Evolutionary conservation across 805 yeast species (phyloP).

Genomic region (Candida maesae): DNA sequence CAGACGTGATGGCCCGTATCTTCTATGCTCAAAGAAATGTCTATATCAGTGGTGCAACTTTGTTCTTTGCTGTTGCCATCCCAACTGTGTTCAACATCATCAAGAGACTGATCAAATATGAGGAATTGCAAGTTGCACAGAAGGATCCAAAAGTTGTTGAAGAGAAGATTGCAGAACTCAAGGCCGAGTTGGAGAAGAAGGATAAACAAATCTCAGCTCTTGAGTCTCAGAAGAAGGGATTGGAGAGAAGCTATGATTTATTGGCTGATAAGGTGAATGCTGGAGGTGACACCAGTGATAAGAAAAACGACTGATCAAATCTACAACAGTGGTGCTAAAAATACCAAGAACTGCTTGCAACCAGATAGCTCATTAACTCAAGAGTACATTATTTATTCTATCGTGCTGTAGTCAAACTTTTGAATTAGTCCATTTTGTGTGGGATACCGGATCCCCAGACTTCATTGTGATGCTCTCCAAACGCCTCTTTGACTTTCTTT

Average conservation of each 20-base stretch:
- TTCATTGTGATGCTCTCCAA: conserved; percentile 57
- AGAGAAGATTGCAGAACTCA: conserved; percentile 28
- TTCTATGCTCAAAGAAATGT: conserved; percentile 62
- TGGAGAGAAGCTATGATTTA: conserved; percentile 46
- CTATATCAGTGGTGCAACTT: conserved; percentile 59
- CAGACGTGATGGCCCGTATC: conserved; percentile 54
- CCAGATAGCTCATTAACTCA: neutral
- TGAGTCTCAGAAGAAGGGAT: conserved; percentile 47
- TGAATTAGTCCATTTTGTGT: conserved; percentile 12
- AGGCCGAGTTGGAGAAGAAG: conserved; percentile 36
- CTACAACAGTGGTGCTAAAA: too few relatives aligned
- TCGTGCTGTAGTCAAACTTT: neutral
- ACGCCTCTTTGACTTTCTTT: conserved; percentile 40
- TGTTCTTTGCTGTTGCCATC: conserved; percentile 52
- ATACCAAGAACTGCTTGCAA: too few relatives aligned
- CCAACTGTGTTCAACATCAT: conserved; percentile 51
- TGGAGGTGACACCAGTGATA: conserved; percentile 13
- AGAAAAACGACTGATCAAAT: conserved; percentile 25
- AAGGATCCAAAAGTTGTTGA: conserved; percentile 17
- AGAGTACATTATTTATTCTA: neutral
- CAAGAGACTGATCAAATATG: conserved; percentile 46
- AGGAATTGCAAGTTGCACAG: conserved; percentile 30
- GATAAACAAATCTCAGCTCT: conserved; percentile 43
- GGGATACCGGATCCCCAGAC: conserved; percentile 58
- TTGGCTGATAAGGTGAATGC: conserved; percentile 29